phyloP scores from a whole-genome alignment of 345 rosid genomes.

The Luvunga scandens region DNA sequence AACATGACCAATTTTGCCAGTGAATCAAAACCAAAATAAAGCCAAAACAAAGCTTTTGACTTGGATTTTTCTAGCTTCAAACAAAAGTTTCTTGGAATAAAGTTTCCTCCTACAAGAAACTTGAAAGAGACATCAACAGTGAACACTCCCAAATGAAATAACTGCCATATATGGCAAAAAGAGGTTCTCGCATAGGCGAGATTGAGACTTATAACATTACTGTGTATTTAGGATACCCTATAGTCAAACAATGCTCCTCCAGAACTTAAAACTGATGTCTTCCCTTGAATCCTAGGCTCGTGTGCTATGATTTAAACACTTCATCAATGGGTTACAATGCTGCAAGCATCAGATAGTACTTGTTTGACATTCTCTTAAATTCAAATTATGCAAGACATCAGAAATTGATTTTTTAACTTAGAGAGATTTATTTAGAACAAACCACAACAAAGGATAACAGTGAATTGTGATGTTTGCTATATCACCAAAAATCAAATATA shows the following conservation, averaged over 20 bases:
- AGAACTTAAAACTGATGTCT: background rate
- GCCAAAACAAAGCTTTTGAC: background rate
- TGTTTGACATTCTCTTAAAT: background rate
- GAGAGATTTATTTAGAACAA: too few relatives aligned
- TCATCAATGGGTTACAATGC: too few relatives aligned
- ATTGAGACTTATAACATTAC: too few relatives aligned
- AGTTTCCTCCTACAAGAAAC: background rate
- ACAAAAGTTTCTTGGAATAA: too few relatives aligned
- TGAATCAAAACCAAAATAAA: background rate
- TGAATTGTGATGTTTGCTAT: background rate
- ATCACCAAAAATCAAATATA: background rate
- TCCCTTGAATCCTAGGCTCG: background rate
- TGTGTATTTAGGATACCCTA: too few relatives aligned
- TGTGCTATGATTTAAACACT: background rate
- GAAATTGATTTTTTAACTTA: background rate
- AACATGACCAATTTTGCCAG: background rate
- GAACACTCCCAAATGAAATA: background rate
- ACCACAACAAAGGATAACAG: too few relatives aligned
- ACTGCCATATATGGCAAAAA: background rate
- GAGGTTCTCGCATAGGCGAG: too few relatives aligned
- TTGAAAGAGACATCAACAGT: background rate
- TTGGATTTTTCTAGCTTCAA: too few relatives aligned
- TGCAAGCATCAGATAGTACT: background rate
- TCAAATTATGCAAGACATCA: background rate
- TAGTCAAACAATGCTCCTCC: background rate